Evolutionary conservation across 805 yeast genomes (phyloP), one percentile per base, ranked within the genome.

Genomic region (Danielozyma ontarioensis): DNA sequence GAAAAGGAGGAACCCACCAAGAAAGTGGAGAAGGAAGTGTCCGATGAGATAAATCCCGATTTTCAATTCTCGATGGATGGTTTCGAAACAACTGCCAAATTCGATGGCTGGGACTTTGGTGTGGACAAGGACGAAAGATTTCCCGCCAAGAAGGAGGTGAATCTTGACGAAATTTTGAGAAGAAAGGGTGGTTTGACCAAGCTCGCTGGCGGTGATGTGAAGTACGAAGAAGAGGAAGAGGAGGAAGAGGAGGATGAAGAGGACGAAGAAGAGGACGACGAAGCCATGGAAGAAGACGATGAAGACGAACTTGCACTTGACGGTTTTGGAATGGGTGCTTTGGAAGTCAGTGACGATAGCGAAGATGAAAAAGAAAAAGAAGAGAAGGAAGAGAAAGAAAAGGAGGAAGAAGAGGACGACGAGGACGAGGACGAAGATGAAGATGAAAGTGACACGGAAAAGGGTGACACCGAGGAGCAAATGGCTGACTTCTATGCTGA

Each of bases 71-170:
- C 78, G 15, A 44, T 79, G 8, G 90, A 77, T 17, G 85, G 76
- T 6, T 75, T 69, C 17, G 80, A 69, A 21, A 55, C 62, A 13
- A 50, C 63, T 8, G 41, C 68, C 3, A 62, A 62, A 3, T 78
- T 80, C 33, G 77, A 74, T 36, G 96, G 95, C 4, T 88, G 97
- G 96, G 87, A 87, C 46, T 86, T 88, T 51, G 76, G 75, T 34
- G 76, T 72, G 25, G 47, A 40, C 13, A 37, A 44, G n/a, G 51
- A 50, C 17, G 50, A 49, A 4, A 51, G 37, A n/a, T 33, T 36
- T 8, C 33, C 39, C 24, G 43, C 14, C 41, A 6, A 52, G 35
- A 75, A 72, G 41, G 85, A 80, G 40, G 95, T 87, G 6, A 96
- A 90, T 64, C 69, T 90, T 40, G 96, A 90, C 49, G 78, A 79